A percentile compares a stretch with the other conserved stretches of the same genome.
These are phyloP conservation scores for Graphiopsis chlorocephala DNA, from an alignment of 2,329 filamentous ascomycete species.

Conservation along the genomic window DNA sequence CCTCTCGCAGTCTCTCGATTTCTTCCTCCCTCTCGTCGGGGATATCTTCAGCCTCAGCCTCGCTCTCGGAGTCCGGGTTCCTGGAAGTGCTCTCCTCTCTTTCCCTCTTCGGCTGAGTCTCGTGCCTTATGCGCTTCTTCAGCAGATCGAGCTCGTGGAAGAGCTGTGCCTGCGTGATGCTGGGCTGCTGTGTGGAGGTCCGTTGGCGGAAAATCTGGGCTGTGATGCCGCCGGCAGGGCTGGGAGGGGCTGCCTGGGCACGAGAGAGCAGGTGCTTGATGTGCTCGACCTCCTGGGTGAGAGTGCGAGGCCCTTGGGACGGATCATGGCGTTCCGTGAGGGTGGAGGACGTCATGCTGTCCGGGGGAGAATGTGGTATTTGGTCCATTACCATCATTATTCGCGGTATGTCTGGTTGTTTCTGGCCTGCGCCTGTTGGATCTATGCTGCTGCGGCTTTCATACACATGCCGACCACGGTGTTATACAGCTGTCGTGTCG, in stretches of 20 bases:
- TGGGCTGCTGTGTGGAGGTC: conserved; percentile 16
- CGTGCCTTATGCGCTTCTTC: conserved; percentile 30
- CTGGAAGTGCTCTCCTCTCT: conserved; percentile 4
- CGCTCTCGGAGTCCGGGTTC: conserved; percentile 29
- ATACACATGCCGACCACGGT: not conserved
- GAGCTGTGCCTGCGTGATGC: conserved; percentile 21
- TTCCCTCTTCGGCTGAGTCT: conserved; percentile 13
- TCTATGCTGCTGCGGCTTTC: not conserved
- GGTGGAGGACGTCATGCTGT: conserved; percentile 16
- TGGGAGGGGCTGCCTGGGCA: conserved; percentile 20
- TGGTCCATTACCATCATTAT: conserved; percentile 13
- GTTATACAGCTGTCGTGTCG: not conserved
- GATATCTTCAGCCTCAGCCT: conserved; percentile 24
- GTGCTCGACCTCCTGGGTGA: conserved; percentile 27
- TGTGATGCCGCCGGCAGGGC: conserved; percentile 20
- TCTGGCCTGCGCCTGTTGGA: not conserved
- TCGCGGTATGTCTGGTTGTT: not conserved
- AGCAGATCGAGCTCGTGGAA: conserved; percentile 28
- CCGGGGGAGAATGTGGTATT: conserved; percentile 10
- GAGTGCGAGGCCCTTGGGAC: conserved; percentile 14
- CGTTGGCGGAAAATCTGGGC: conserved; percentile 24
- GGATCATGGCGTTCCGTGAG: conserved; percentile 2
- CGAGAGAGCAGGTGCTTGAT: conserved; percentile 25
- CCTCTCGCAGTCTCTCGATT: conserved; percentile 28
- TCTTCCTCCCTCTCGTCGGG: conserved; percentile 33